Conservation (phyloP, 768 basidiomycete species). For the Lepiota venenata region DNA sequence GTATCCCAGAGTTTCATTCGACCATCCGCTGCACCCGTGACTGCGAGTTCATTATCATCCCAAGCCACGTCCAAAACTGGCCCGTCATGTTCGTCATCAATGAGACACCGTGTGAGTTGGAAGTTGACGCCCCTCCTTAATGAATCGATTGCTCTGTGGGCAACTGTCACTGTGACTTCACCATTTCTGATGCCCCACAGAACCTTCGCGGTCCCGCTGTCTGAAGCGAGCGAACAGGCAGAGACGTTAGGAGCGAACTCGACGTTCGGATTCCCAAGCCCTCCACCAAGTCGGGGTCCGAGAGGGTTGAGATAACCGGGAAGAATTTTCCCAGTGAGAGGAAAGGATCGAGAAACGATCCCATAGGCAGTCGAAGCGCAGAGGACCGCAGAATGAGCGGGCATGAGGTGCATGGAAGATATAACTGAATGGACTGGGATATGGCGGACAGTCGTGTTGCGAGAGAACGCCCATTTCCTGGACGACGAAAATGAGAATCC, state of each 20-base stretch:
- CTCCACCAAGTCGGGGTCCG: constrained; percentile 52
- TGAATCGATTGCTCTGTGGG: constrained; percentile 55
- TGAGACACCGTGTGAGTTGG: constrained; percentile 42
- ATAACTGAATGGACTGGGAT: constrained; percentile 58
- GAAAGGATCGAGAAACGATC: constrained; percentile 68
- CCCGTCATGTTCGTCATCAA: constrained; percentile 64
- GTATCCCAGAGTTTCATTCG: constrained; percentile 73
- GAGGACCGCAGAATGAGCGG: constrained; percentile 53
- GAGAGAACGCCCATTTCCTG: constrained; percentile 72
- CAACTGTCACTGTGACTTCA: constrained; percentile 58
- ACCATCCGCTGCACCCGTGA: constrained; percentile 62
- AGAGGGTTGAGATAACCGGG: constrained; percentile 68
- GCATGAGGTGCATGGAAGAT: constrained; percentile 57
- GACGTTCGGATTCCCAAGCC: constrained; percentile 71
- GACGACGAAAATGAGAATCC: not conserved
- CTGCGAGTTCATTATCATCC: constrained; percentile 34
- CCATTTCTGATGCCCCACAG: constrained; percentile 75
- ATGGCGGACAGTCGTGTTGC: constrained; percentile 58
- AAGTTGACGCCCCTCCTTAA: constrained; percentile 39
- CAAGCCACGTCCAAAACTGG: constrained; percentile 54
- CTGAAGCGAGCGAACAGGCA: constrained; percentile 52
- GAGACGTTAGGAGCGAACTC: constrained; percentile 72
- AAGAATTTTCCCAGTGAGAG: constrained; percentile 65
- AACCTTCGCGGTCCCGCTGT: constrained; percentile 62
- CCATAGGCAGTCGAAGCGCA: constrained; percentile 65